Conservation (phyloP, 176 grass and related monocot genomes). For the Pontederia paniculata region DNA sequence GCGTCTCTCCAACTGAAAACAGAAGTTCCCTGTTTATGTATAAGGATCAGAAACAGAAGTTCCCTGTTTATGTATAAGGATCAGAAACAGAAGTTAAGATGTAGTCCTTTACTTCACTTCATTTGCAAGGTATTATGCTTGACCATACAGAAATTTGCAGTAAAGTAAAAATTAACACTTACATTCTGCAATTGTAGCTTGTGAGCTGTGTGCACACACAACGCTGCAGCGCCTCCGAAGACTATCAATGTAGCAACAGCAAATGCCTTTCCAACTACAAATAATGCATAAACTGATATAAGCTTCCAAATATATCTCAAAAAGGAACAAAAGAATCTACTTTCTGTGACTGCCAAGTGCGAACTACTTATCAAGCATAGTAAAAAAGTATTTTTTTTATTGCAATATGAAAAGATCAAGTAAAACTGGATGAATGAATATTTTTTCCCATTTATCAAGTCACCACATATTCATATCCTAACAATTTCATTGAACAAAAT, state of each 20-base stretch:
- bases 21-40: too few relatives aligned
- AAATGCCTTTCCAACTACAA: slow-evolving; percentile 87
- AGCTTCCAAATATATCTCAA: neutral
- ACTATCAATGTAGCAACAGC: slow-evolving; percentile 46
- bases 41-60: too few relatives aligned
- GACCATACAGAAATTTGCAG: neutral
- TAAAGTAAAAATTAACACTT: slow-evolving; percentile 24
- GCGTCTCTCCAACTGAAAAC: too few relatives aligned
- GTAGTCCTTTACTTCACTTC: neutral
- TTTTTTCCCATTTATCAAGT: too few relatives aligned
- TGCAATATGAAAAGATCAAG: too few relatives aligned
- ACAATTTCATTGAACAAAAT: too few relatives aligned
- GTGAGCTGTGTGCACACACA: slow-evolving; percentile 44
- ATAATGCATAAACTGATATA: slow-evolving; percentile 7
- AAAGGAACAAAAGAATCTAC: slow-evolving; percentile 2
- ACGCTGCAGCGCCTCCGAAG: slow-evolving; percentile 59
- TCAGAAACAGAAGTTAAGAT: too few relatives aligned
- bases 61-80: too few relatives aligned
- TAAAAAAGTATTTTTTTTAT: neutral
- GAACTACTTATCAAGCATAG: neutral
- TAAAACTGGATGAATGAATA: too few relatives aligned
- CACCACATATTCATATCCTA: too few relatives aligned
- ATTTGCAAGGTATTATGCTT: too few relatives aligned
- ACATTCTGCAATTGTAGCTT: slow-evolving; percentile 70
- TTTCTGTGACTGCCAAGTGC: neutral